Conservation (phyloP, 2,329 filamentous ascomycete species). For the Fusarium pseudograminearum region DNA sequence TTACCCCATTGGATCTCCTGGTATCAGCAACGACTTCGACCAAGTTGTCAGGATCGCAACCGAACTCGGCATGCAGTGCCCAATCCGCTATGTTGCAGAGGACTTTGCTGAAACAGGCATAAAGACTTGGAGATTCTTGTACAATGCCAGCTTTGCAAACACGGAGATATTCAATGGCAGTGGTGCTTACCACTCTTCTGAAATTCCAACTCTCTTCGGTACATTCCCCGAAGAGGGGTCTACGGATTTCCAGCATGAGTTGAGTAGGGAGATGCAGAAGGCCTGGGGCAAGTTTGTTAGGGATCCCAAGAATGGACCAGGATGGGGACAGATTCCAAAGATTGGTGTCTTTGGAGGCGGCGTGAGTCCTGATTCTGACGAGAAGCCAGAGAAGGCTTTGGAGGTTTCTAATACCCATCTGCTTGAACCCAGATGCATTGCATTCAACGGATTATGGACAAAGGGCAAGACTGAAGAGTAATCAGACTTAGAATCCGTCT, state of each 20-base stretch:
- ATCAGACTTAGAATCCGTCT: not conserved
- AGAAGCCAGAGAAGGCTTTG: not conserved
- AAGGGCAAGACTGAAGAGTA: not conserved
- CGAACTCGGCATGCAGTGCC: conserved; percentile 43
- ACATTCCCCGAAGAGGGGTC: conserved; percentile 41
- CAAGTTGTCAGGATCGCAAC: conserved; percentile 36
- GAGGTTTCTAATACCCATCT: not conserved
- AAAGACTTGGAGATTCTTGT: conserved; percentile 59
- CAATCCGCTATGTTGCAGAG: conserved; percentile 43
- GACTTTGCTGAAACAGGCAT: conserved; percentile 52
- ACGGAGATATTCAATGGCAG: conserved; percentile 53
- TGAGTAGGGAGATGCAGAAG: conserved; percentile 45
- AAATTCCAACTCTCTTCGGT: conserved; percentile 60
- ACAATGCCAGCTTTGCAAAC: conserved; percentile 62
- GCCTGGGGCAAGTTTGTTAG: conserved; percentile 49
- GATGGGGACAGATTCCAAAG: conserved; percentile 42
- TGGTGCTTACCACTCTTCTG: conserved; percentile 61
- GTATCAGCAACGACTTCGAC: conserved; percentile 34
- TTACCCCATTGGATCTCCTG: conserved; percentile 34
- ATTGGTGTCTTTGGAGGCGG: conserved; percentile 46
- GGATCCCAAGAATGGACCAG: conserved; percentile 42
- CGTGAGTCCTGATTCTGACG: conserved; percentile 19
- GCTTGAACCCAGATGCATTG: conserved; percentile 29
- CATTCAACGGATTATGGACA: conserved; percentile 3
- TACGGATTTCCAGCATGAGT: conserved; percentile 36